Conservation (phyloP, 768 basidiomycete genomes). For the Clavulina sp. region DNA sequence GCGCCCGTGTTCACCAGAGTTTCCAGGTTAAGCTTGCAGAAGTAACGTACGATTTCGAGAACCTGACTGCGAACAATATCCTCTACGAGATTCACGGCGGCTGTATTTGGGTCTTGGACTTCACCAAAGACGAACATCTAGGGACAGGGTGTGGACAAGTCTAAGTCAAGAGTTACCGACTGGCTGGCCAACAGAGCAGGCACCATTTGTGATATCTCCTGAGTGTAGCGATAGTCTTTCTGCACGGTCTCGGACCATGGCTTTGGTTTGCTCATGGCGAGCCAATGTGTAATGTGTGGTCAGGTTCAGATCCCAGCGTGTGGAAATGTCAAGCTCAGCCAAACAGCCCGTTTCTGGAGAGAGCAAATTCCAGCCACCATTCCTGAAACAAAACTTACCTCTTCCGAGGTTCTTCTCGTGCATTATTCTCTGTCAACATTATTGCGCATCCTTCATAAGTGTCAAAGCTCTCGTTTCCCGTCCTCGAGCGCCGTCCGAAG, state of each 20-base stretch:
- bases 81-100: slow-evolving; percentile 87
- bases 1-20: neutral
- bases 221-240: slow-evolving; percentile 59
- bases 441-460: no score
- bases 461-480: no score
- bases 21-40: neutral
- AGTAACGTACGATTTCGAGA: slow-evolving; percentile 59
- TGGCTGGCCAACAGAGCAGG: neutral
- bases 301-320: no score
- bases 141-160: neutral
- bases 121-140: slow-evolving; percentile 97
- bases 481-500: no score
- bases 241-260: slow-evolving; percentile 4
- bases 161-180: neutral
- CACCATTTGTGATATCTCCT: slow-evolving; percentile 92
- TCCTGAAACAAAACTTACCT: no score
- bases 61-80: slow-evolving; percentile 84
- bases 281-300: no score
- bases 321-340: no score
- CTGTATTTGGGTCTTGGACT: slow-evolving; percentile 73
- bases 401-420: no score
- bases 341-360: no score
- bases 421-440: no score
- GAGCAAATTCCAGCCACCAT: no score
- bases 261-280: slow-evolving; percentile 12